Percentiles rank a stretch among this genome's conserved stretches.
Conservation (phyloP, 1,139 yeast genomes). For the Debaryomyces udenii region DNA sequence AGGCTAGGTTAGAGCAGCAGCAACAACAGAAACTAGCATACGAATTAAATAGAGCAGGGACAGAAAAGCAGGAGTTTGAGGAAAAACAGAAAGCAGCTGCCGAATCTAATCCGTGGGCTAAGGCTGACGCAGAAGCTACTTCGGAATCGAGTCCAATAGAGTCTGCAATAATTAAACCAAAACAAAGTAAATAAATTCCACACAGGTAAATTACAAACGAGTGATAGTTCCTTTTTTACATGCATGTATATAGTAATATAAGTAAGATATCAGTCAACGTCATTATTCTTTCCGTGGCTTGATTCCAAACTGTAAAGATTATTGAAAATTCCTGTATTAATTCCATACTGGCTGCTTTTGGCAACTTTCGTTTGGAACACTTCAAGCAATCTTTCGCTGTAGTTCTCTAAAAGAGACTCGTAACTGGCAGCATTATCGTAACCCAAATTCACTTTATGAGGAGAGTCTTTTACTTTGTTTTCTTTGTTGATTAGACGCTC, state of each 20-base stretch:
- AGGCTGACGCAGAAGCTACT: conserved; percentile 32
- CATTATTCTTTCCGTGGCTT: conserved; percentile 1
- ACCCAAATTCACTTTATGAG: neutral
- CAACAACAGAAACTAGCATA: conserved; percentile 32
- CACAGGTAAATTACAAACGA: neutral
- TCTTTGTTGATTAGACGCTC: conserved; percentile 10
- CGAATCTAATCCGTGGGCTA: conserved; percentile 37
- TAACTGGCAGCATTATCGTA: conserved; percentile 6
- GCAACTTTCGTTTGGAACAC: conserved; percentile 24
- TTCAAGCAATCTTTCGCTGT: conserved; percentile 35
- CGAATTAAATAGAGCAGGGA: conserved; percentile 38
- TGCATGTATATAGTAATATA: conserved; percentile 7
- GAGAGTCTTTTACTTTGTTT: conserved; percentile 1
- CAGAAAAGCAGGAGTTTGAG: conserved; percentile 21
- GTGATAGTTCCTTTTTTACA: conserved; percentile 1
- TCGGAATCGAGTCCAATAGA: conserved; percentile 36
- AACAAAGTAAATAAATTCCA: conserved; percentile 17
- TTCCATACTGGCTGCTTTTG: neutral
- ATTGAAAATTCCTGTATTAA: conserved; percentile 1
- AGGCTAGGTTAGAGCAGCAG: conserved; percentile 37
- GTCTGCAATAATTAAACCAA: conserved; percentile 37
- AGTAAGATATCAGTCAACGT: conserved; percentile 8
- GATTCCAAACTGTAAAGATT: conserved; percentile 1
- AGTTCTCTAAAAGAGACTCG: conserved; percentile 28
- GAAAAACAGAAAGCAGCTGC: conserved; percentile 5